Conservation (phyloP, 441 rosid genomes). For the Cnidoscolus chayamansa region DNA sequence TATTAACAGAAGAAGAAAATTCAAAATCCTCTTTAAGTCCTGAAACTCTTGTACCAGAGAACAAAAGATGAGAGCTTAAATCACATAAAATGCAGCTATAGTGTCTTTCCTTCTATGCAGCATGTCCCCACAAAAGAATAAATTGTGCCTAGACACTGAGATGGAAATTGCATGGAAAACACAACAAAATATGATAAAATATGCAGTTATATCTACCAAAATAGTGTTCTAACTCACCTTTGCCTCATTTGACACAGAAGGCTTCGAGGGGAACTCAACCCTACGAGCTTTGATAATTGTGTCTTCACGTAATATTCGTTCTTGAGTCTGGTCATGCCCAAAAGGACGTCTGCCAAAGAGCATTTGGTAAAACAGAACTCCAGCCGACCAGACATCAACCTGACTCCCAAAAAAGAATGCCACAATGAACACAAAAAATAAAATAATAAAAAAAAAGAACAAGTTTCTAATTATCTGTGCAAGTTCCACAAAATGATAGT, state of each 20-base stretch:
- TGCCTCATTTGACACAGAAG: slow-evolving; percentile 86
- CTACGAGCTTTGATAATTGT: slow-evolving; percentile 95
- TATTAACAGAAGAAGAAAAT: neutral
- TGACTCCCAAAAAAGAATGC: slow-evolving; percentile 31
- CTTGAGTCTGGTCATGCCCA: slow-evolving; percentile 98
- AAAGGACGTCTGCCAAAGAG: slow-evolving; percentile 94
- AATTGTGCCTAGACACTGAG: neutral
- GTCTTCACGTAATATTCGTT: slow-evolving; percentile 89
- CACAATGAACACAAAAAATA: slow-evolving; percentile 4
- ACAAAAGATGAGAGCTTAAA: neutral
- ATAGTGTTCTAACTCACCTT: slow-evolving; percentile 48
- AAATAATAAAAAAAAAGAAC: neutral
- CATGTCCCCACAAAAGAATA: too few species aligned
- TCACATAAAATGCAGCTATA: neutral
- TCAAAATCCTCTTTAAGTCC: neutral
- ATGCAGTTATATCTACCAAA: slow-evolving; percentile 3
- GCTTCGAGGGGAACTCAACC: slow-evolving; percentile 95
- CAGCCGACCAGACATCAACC: slow-evolving; percentile 99
- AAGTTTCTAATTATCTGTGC: neutral
- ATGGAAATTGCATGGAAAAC: neutral
- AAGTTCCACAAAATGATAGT: neutral
- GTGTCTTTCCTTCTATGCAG: neutral
- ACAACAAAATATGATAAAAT: neutral
- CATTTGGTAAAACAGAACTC: slow-evolving; percentile 92
- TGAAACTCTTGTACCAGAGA: neutral